Conservation (phyloP, 106 monocot species). For the Hemerocallis citrina region DNA sequence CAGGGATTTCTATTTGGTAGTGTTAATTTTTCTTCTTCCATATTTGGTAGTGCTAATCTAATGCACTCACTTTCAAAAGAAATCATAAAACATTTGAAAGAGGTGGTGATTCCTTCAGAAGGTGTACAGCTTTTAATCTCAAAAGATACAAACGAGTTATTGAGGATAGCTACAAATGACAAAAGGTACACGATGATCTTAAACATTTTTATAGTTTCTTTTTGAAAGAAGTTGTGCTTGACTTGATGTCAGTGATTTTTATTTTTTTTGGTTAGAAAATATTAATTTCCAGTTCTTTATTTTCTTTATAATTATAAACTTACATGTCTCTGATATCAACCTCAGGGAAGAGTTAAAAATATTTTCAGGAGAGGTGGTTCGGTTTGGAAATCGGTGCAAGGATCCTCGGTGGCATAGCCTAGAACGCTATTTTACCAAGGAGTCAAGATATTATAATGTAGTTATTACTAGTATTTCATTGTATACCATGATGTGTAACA, state of each 20-base stretch:
- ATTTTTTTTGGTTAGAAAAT: neutral
- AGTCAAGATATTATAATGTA: too few species aligned
- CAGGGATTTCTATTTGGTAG: too few species aligned
- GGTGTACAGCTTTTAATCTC: slow-evolving; percentile 37
- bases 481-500: too few species aligned
- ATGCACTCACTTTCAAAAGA: slow-evolving; percentile 44
- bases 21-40: too few species aligned
- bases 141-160: slow-evolving; percentile 36
- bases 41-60: slow-evolving; percentile 55
- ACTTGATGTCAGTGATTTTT: slow-evolving; percentile 23
- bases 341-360: slow-evolving; percentile 80
- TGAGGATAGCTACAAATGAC: slow-evolving; percentile 38
- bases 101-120: slow-evolving; percentile 16
- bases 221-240: too few species aligned
- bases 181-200: too few species aligned
- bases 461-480: too few species aligned
- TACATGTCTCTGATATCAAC: slow-evolving; percentile 1
- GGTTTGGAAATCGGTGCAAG: slow-evolving; percentile 82
- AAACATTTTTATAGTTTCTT: too few species aligned
- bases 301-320: neutral
- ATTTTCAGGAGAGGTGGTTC: slow-evolving; percentile 62
- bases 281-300: neutral
- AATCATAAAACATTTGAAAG: slow-evolving; percentile 26
- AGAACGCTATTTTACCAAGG: slow-evolving; percentile 71
- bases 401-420: slow-evolving; percentile 89